Percentiles rank a stretch among this genome's conserved stretches.
Evolutionary conservation across 2,329 filamentous ascomycete species (phyloP).

Genomic region (Phyllosticta citriasiana): DNA sequence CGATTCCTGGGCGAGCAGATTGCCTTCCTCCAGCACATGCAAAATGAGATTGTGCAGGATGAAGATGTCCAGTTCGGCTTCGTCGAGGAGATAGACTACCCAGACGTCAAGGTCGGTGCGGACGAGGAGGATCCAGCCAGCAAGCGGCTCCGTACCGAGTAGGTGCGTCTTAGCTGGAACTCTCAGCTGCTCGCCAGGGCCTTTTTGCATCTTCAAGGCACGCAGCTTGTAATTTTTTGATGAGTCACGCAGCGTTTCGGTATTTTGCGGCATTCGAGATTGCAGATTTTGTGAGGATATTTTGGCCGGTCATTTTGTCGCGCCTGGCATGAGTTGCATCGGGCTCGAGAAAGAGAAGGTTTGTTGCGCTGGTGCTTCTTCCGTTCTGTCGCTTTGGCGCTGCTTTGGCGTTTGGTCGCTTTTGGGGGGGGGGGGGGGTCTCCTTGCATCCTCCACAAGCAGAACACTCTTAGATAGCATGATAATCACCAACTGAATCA

Average conservation of each 20-base stretch:
- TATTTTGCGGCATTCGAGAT: constrained; percentile 1
- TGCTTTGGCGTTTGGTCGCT: not conserved
- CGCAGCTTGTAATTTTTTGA: constrained; percentile 8
- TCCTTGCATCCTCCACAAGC: not conserved
- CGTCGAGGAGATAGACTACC: constrained; percentile 20
- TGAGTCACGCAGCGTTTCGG: constrained; percentile 9
- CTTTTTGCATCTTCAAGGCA: not conserved
- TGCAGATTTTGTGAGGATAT: not conserved
- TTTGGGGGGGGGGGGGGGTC: not conserved
- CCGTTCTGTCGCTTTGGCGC: not conserved
- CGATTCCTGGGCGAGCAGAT: constrained; percentile 24
- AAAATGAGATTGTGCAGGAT: constrained; percentile 25
- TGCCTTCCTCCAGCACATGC: constrained; percentile 24
- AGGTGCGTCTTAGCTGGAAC: not conserved
- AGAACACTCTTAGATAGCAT: not conserved
- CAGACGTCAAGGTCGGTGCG: constrained; percentile 17
- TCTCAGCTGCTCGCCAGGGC: not conserved
- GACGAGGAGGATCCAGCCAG: not conserved
- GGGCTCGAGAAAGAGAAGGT: not conserved
- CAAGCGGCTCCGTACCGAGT: constrained; percentile 7
- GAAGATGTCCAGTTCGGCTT: constrained; percentile 20
- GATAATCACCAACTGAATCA: not conserved
- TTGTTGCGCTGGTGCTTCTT: constrained; percentile 1
- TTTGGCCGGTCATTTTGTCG: not conserved
- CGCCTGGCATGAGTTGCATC: constrained; percentile 1